phyloP scores from a whole-genome alignment of 139 green algal genomes.

The Chlamydomonas schloesseri region DNA sequence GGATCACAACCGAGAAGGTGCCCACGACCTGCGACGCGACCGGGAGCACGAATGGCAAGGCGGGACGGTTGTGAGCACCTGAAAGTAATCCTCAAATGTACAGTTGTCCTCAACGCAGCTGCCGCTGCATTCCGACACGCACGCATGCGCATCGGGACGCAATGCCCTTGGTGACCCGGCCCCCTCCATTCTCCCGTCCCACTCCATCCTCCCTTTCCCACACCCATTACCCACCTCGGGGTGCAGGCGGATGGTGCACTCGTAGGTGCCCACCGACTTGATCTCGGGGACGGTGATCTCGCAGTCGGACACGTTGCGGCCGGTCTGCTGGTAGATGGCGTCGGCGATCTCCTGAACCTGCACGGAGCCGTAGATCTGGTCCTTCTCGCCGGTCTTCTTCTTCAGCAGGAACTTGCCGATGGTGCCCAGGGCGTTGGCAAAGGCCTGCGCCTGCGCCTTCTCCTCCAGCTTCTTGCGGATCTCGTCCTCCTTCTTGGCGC shows the following conservation, averaged over 20 bases:
- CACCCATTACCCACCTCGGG: slow-evolving; percentile 47
- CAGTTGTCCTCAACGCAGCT: too few species aligned
- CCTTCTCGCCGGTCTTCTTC: slow-evolving; percentile 91
- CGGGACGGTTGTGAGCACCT: not conserved
- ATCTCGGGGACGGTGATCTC: slow-evolving; percentile 91
- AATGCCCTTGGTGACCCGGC: too few species aligned
- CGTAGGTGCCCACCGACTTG: slow-evolving; percentile 87
- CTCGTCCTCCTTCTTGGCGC: slow-evolving; percentile 72
- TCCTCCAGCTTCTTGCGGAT: slow-evolving; percentile 66
- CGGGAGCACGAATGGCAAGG: too few species aligned
- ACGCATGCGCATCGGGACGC: too few species aligned
- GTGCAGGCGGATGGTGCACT: slow-evolving; percentile 67
- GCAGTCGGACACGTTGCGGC: slow-evolving; percentile 78
- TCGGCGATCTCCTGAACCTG: slow-evolving; percentile 55
- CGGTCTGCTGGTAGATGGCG: slow-evolving; percentile 91
- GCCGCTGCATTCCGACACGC: too few species aligned
- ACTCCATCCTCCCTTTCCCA: too few species aligned
- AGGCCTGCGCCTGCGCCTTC: slow-evolving; percentile 79
- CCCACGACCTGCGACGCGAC: slow-evolving; percentile 83
- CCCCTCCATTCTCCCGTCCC: too few species aligned
- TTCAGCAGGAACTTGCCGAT: slow-evolving; percentile 95
- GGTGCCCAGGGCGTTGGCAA: slow-evolving; percentile 80
- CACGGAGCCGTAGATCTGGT: slow-evolving; percentile 86
- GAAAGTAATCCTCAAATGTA: too few species aligned
- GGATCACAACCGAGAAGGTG: slow-evolving; percentile 89